Evolutionary conservation across 768 basidiomycete species (phyloP), one percentile per base, ranked within the genome.

Genomic region (Vararia minispora): DNA sequence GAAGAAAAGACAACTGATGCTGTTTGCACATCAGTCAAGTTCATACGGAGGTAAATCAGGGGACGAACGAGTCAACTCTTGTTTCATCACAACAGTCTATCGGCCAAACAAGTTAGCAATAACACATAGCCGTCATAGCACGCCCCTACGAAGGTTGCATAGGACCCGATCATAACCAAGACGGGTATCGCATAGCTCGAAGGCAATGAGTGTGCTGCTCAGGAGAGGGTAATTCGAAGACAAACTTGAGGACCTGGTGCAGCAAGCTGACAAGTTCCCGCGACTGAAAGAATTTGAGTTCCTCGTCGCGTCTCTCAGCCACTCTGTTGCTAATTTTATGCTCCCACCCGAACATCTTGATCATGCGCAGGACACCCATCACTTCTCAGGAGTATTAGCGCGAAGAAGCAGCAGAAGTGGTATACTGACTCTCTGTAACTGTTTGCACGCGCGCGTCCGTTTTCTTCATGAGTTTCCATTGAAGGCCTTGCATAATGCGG

Each of bases 261-360:
- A n/a, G n/a, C n/a, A n/a, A n/a, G n/a, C n/a, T n/a, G n/a, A n/a
- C n/a, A n/a, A n/a, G n/a, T n/a, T n/a, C n/a, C n/a, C n/a, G n/a
- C n/a, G n/a, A n/a, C n/a, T n/a, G n/a, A n/a, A n/a, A n/a, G n/a
- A n/a, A 68, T 7, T 49, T 42, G 11, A 88, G 56, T 54, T 88
- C 84, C 8, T 68, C 68, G 33, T 77, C 71, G 39, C 83, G 69
- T 49, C 72, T 73, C 18, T 64, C 64, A 16, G 66, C 59, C 24
- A 86, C 61, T 35, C 64, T 63, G 13, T 66, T 56, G 22, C 68
- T 59, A 50, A 80, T 70, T 37, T 69, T 65, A 6, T 37, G 42
- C 39, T 68, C 65, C 65, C 56, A 61, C n/a, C 58, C 61, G 36
- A 69, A 72, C 45, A 70, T 55, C 53, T 72, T 71, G 51, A 69